Percentiles rank a stretch among this genome's conserved stretches.
These are phyloP conservation scores for Citeromyces matritensis DNA, from an alignment of 805 yeast genomes.

Conservation along the genomic window DNA sequence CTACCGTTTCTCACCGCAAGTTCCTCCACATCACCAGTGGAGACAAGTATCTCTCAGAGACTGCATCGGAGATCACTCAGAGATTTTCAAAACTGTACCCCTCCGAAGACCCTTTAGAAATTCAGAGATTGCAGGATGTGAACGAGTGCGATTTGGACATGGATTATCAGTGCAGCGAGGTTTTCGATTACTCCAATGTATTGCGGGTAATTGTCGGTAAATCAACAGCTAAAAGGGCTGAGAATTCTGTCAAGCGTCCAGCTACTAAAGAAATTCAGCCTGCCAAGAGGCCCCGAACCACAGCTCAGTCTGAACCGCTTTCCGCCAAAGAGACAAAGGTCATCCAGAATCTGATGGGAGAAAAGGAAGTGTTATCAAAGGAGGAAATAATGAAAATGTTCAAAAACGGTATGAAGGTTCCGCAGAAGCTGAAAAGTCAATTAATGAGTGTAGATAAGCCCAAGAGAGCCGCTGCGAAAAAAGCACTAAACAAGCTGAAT, in stretches of 20 bases:
- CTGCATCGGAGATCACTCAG: conserved; percentile 36
- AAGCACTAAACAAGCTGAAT: not conserved
- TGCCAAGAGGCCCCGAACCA: too few relatives aligned
- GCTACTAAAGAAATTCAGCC: too few relatives aligned
- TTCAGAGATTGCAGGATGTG: conserved; percentile 51
- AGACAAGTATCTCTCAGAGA: conserved; percentile 21
- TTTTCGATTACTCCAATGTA: conserved; percentile 35
- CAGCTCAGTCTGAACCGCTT: too few relatives aligned
- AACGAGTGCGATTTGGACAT: conserved; percentile 69
- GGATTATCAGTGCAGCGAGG: conserved; percentile 50
- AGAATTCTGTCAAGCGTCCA: too few relatives aligned
- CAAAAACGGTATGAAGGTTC: conserved; percentile 9
- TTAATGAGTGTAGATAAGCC: not conserved
- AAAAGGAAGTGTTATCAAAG: too few relatives aligned
- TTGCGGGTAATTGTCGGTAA: conserved; percentile 22
- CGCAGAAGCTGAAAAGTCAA: conserved; percentile 7
- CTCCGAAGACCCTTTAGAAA: conserved; percentile 32
- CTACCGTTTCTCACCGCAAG: too few relatives aligned
- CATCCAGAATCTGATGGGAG: too few relatives aligned
- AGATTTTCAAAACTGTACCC: conserved; percentile 57
- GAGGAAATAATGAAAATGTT: conserved; percentile 11
- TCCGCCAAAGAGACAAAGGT: conserved; percentile 1
- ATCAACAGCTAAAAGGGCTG: too few relatives aligned
- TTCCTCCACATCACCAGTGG: conserved; percentile 52
- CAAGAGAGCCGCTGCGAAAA: not conserved